These are phyloP conservation scores for Entomortierella beljakovae DNA, from an alignment of 192 early-diverging fungal genomes.

Conservation along the genomic window DNA sequence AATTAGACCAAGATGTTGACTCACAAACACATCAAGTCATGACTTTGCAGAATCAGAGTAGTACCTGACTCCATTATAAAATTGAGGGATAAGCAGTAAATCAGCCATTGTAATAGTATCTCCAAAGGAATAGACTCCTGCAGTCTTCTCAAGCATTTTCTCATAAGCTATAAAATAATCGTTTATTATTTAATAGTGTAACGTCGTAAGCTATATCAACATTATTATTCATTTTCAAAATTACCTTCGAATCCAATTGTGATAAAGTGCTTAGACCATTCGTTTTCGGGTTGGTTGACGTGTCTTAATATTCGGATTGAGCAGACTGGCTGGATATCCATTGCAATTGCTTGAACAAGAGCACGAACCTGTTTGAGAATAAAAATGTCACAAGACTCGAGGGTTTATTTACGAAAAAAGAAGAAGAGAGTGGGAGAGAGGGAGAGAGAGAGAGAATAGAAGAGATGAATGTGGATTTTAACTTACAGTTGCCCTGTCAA, in stretches of 20 bases:
- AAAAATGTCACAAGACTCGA: no score
- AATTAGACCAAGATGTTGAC: no score
- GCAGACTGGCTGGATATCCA: slow-evolving; percentile 90
- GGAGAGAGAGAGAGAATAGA: not conserved
- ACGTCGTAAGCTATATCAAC: no score
- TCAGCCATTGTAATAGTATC: slow-evolving; percentile 91
- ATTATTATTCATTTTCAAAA: not conserved
- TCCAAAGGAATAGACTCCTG: slow-evolving; percentile 84
- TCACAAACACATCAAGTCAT: no score
- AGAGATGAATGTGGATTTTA: no score
- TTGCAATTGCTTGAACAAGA: slow-evolving; percentile 74
- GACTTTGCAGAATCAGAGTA: slow-evolving; percentile 1
- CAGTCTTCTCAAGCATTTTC: slow-evolving; percentile 63
- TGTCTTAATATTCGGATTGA: slow-evolving; percentile 77
- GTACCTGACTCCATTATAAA: slow-evolving; percentile 80
- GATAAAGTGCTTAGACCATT: slow-evolving; percentile 71
- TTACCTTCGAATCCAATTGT: slow-evolving; percentile 69
- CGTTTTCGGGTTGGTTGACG: slow-evolving; percentile 57
- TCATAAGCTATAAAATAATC: slow-evolving; percentile 50
- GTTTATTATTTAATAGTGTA: no score
- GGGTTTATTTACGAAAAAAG: not conserved
- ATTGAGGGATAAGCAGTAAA: slow-evolving; percentile 80
- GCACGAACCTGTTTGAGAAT: slow-evolving; percentile 74
- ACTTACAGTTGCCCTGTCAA: slow-evolving; percentile 66
- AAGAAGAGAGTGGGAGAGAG: not conserved